Percentiles rank a stretch among this genome's conserved stretches.
These are phyloP conservation scores for Leccinum angustisporum DNA, from an alignment of 1,284 basidiomycete species.

Conservation along the genomic window DNA sequence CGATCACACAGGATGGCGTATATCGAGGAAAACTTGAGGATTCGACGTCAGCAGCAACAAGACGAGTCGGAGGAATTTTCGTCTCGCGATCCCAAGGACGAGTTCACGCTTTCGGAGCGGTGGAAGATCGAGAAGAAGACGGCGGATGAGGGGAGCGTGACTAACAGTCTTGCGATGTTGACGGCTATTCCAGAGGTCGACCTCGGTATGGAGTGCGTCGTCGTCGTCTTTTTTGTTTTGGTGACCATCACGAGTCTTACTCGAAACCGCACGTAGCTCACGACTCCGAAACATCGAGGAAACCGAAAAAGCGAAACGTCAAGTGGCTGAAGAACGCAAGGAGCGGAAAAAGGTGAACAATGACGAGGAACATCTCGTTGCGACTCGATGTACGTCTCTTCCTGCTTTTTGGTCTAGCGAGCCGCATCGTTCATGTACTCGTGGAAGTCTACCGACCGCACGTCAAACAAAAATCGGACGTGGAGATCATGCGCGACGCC, in stretches of 20 bases:
- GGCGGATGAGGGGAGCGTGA: slow-evolving; percentile 87
- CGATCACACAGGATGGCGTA: slow-evolving; percentile 82
- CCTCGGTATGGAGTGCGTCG: slow-evolving; percentile 91
- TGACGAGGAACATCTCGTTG: slow-evolving; percentile 79
- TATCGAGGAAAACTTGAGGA: slow-evolving; percentile 90
- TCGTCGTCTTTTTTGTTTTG: too few species aligned
- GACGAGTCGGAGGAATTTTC: slow-evolving; percentile 47
- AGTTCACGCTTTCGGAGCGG: slow-evolving; percentile 77
- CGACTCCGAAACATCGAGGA: slow-evolving; percentile 94
- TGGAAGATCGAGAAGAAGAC: slow-evolving; percentile 60
- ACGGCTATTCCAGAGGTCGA: slow-evolving; percentile 97
- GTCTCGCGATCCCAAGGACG: slow-evolving; percentile 62
- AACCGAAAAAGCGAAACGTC: slow-evolving; percentile 92
- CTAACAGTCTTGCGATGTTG: slow-evolving; percentile 90
- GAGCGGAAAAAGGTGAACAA: slow-evolving; percentile 53
- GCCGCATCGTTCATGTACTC: background rate
- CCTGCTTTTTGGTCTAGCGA: background rate
- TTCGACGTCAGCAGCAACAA: slow-evolving; percentile 63
- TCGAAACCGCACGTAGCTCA: slow-evolving; percentile 50
- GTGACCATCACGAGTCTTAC: background rate
- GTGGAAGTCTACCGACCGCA: slow-evolving; percentile 78
- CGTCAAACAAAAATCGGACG: slow-evolving; percentile 77
- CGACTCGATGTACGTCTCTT: slow-evolving; percentile 72
- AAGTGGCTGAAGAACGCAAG: slow-evolving; percentile 73
- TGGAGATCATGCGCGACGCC: slow-evolving; percentile 82